A percentile compares a stretch with the other conserved stretches of the same genome.
phyloP scores from a whole-genome alignment of 1,284 basidiomycete species.

The Mycosarcoma mackinlayi region DNA sequence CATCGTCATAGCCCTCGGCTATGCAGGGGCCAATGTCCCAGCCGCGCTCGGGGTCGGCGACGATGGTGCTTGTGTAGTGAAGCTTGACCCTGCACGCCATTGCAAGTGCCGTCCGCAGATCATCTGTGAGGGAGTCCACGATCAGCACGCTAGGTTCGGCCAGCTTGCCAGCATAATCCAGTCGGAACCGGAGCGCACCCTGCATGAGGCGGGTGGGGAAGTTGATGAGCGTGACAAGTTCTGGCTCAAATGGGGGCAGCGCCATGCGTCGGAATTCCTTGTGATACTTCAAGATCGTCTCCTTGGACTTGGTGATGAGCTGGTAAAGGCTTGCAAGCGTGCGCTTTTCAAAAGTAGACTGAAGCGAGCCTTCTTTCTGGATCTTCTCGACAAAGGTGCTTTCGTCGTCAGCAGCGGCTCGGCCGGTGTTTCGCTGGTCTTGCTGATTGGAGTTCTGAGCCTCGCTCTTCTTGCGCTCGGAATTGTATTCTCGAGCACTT shows the following conservation, averaged over 20 bases:
- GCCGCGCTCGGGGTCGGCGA: conserved; percentile 82
- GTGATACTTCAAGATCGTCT: conserved; percentile 84
- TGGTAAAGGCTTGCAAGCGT: conserved; percentile 87
- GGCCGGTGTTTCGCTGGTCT: conserved; percentile 13
- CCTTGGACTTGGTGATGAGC: conserved; percentile 86
- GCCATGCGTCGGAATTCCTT: conserved; percentile 82
- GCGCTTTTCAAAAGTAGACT: conserved; percentile 92
- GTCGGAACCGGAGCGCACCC: conserved; percentile 85
- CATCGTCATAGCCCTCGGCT: conserved; percentile 86
- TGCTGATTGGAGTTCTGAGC: conserved; percentile 16
- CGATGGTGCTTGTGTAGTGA: conserved; percentile 88
- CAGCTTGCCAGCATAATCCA: conserved; percentile 90
- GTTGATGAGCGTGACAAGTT: conserved; percentile 90
- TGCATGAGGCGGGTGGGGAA: conserved; percentile 95
- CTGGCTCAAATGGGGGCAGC: conserved; percentile 90
- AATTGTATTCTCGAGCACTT: conserved; percentile 7
- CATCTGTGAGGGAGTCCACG: conserved; percentile 94
- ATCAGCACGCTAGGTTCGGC: conserved; percentile 82
- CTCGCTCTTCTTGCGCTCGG: conserved; percentile 12
- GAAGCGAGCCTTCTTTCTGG: conserved; percentile 93
- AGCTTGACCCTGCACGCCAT: conserved; percentile 93
- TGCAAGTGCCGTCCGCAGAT: conserved; percentile 89
- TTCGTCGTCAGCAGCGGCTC: conserved; percentile 39
- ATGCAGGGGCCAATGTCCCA: conserved; percentile 92
- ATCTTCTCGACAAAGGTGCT: conserved; percentile 86